Evolutionary conservation across 2,329 filamentous ascomycete species (phyloP).

Genomic region (Waltergamsia citrina): DNA sequence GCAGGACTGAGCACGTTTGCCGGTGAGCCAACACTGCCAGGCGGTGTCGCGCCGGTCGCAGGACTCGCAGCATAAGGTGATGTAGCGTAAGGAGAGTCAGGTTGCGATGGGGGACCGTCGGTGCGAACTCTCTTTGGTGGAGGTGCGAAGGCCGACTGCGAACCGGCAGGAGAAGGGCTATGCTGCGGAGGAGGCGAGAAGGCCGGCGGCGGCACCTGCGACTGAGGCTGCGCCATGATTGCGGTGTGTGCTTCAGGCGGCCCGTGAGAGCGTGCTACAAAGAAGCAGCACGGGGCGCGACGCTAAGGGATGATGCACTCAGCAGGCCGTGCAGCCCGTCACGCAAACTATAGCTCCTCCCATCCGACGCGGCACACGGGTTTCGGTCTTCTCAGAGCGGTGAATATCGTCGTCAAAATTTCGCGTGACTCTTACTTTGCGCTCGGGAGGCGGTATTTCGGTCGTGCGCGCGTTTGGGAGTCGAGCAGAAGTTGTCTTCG

Average conservation of each 20-base stretch:
- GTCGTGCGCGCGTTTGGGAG: no score
- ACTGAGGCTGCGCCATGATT: slow-evolving; percentile 51
- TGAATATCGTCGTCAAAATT: no score
- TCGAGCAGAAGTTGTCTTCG: neutral
- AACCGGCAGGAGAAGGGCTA: slow-evolving; percentile 49
- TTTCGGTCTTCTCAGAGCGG: neutral
- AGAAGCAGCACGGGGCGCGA: slow-evolving; percentile 2
- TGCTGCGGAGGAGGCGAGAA: slow-evolving; percentile 53
- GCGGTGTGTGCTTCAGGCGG: slow-evolving; percentile 1
- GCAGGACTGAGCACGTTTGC: slow-evolving; percentile 22
- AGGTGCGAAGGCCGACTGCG: slow-evolving; percentile 42
- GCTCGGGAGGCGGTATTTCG: neutral
- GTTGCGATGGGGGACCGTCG: slow-evolving; percentile 58
- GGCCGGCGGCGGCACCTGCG: slow-evolving; percentile 37
- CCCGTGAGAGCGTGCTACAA: neutral
- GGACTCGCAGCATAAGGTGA: slow-evolving; percentile 42
- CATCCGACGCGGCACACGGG: slow-evolving; percentile 28
- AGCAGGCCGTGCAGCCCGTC: slow-evolving; percentile 41
- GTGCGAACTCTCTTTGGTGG: slow-evolving; percentile 56
- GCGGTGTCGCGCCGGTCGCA: slow-evolving; percentile 27
- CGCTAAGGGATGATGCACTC: slow-evolving; percentile 12
- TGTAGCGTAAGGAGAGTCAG: slow-evolving; percentile 50
- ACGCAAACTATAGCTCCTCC: slow-evolving; percentile 31
- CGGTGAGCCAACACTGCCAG: slow-evolving; percentile 23
- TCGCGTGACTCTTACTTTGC: neutral